These are phyloP conservation scores for Blastobotrys raffinosifermentans DNA, from an alignment of 1,139 yeast genomes.

Conservation along the genomic window DNA sequence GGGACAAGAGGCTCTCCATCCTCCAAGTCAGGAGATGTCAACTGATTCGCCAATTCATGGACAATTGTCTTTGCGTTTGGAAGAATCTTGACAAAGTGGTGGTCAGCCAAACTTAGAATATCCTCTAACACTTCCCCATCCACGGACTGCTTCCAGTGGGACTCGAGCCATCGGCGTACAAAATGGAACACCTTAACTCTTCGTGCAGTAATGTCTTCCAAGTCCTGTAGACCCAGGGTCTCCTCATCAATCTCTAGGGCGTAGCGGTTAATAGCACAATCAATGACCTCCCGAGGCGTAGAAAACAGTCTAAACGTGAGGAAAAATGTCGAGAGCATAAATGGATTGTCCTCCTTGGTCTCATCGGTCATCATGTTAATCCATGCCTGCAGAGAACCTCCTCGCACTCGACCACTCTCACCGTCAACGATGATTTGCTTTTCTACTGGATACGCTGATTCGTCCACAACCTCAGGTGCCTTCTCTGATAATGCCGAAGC, in stretches of 20 bases:
- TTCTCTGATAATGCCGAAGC: conserved; percentile 1
- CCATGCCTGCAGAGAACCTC: conserved; percentile 74
- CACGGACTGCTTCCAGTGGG: conserved; percentile 67
- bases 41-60: conserved; percentile 22
- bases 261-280: conserved; percentile 62
- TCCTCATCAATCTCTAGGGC: conserved; percentile 41
- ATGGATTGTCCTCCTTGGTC: conserved; percentile 53
- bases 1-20: conserved; percentile 27
- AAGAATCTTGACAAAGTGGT: conserved; percentile 26
- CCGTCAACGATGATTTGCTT: conserved; percentile 39
- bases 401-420: conserved; percentile 50
- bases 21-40: conserved; percentile 15
- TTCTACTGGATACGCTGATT: conserved; percentile 12
- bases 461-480: conserved; percentile 11
- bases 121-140: conserved; percentile 63
- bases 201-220: conserved; percentile 48
- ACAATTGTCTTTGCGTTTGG: conserved; percentile 26
- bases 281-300: conserved; percentile 61
- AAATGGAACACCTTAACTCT: conserved; percentile 61
- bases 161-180: conserved; percentile 79
- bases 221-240: conserved; percentile 22
- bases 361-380: conserved; percentile 71
- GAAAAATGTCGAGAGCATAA: conserved; percentile 70
- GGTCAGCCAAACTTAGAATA: conserved; percentile 70
- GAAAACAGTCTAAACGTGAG: conserved; percentile 75